phyloP scores from a whole-genome alignment of 306 rosid genomes.

The Sicyos edulis region DNA sequence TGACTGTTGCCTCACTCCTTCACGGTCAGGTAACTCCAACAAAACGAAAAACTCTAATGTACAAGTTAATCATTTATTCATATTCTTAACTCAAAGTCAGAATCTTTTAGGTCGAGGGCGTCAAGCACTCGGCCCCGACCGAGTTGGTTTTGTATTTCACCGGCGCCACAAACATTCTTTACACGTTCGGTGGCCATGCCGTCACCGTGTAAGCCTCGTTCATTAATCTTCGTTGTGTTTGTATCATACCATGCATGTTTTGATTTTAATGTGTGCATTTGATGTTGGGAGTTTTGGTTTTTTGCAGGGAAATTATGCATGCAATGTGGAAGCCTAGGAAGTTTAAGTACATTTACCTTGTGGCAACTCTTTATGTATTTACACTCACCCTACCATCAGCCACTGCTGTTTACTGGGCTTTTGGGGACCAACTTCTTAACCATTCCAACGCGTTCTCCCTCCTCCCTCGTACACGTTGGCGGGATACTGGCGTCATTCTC shows the following conservation, averaged over 20 bases:
- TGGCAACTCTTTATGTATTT: constrained; percentile 57
- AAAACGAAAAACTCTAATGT: too few relatives aligned
- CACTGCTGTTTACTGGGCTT: constrained; percentile 55
- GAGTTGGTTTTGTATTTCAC: constrained; percentile 60
- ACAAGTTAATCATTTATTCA: not conserved
- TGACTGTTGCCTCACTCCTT: constrained; percentile 48
- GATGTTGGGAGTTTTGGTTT: not conserved
- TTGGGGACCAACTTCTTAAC: constrained; percentile 51
- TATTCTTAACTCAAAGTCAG: not conserved
- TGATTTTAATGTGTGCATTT: too few relatives aligned
- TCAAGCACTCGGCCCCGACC: constrained; percentile 49
- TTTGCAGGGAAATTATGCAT: constrained; percentile 19
- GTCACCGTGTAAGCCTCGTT: constrained; percentile 48
- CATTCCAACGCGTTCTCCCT: constrained; percentile 55
- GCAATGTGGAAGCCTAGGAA: constrained; percentile 27
- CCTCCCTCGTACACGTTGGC: constrained; percentile 52
- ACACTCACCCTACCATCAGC: constrained; percentile 63
- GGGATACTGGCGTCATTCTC: constrained; percentile 44
- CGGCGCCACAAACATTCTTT: constrained; percentile 64
- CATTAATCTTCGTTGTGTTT: not conserved
- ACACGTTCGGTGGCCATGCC: constrained; percentile 73
- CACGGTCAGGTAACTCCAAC: constrained; percentile 47
- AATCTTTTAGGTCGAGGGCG: constrained; percentile 41
- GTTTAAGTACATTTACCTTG: constrained; percentile 49
- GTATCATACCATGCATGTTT: not conserved